Base-by-base conservation (phyloP, 2,329 filamentous ascomycete species). In the Monilinia polystroma region DNA sequence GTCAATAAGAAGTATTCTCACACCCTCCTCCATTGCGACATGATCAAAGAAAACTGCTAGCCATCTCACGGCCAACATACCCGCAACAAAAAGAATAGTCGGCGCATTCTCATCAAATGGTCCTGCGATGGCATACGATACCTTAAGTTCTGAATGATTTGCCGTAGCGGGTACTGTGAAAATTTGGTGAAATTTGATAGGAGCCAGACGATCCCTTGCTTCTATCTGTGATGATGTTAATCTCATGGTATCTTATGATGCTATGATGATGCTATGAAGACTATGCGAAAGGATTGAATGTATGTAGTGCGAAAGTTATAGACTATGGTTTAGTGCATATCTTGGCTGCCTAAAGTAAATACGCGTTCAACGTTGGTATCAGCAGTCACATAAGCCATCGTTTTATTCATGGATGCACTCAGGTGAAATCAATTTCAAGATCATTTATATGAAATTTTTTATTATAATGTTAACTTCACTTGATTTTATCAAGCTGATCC, bases 1-100 rank as follows among this genome's bases (percentile, higher is more conserved):
- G 68, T 81, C 79, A 16, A 79, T 72, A 52, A 73, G 75, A 1
- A 81, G 71, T 8, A 80, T 65, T 52, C 79, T 73, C 4, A 81
- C 76, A 7, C 77, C 77, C 23, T 72, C 43, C 69, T 73, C 69
- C 45, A 67, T 8, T 65, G 76, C 69, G 12, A 79, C 47, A 55
- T 73, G 70, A 67, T 81, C 72, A 51, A 76, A 70, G 4, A 65
- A 51, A 7, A 75, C 45, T 20, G 70, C 70, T 4, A 73, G 23
- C 68, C 73, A 80, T 66, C 80, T 69, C 6, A 69, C 73, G 1
- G 75, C 76, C 68, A 79, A 78, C 78, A 81, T 79, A 2, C 77
- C 78, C 11, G 72, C 74, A 60, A 76, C 75, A 68, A 78, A 80
- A 12, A 81, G 69, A 32, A 80, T 72, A 3, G 73, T 75, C 3